Conservation (phyloP, 2,329 filamentous ascomycete genomes). For the Leptographium galeiforme region DNA sequence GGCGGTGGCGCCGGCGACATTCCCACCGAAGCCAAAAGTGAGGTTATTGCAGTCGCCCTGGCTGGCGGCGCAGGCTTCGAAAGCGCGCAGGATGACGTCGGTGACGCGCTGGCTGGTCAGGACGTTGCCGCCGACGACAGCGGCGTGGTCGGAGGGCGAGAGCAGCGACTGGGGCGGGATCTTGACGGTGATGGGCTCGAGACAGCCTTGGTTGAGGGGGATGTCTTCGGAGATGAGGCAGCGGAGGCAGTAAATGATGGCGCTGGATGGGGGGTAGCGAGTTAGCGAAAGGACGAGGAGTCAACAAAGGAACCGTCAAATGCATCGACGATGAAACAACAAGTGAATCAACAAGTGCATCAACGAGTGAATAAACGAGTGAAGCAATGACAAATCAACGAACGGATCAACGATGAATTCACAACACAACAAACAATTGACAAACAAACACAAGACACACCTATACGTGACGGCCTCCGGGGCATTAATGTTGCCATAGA, state of each 20-base stretch:
- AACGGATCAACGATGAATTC: too few species aligned
- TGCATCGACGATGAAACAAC: too few species aligned
- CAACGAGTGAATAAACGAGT: too few species aligned
- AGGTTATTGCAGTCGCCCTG: slow-evolving; percentile 79
- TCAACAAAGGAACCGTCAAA: too few species aligned
- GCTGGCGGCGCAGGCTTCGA: slow-evolving; percentile 62
- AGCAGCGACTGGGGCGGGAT: slow-evolving; percentile 64
- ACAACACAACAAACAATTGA: too few species aligned
- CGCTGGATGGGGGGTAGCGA: slow-evolving; percentile 22
- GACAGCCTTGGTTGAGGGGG: slow-evolving; percentile 74
- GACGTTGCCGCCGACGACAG: slow-evolving; percentile 74
- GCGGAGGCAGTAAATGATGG: slow-evolving; percentile 76
- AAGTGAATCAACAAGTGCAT: too few species aligned
- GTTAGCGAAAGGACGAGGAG: background rate
- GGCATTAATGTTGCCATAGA: slow-evolving; percentile 50
- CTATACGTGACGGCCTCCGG: slow-evolving; percentile 65
- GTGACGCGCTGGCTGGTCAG: slow-evolving; percentile 70
- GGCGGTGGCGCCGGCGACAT: slow-evolving; percentile 40
- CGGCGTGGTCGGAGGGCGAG: slow-evolving; percentile 60
- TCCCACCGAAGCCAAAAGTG: slow-evolving; percentile 70
- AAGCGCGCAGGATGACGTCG: slow-evolving; percentile 70
- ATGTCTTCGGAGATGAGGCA: slow-evolving; percentile 72
- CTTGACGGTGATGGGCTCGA: slow-evolving; percentile 60
- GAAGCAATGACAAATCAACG: too few species aligned
- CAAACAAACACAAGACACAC: background rate